A percentile compares a stretch with the other conserved stretches of the same genome.
Evolutionary conservation across 352 stramenopile genomes (phyloP).

Genomic region (Albugo candida): DNA sequence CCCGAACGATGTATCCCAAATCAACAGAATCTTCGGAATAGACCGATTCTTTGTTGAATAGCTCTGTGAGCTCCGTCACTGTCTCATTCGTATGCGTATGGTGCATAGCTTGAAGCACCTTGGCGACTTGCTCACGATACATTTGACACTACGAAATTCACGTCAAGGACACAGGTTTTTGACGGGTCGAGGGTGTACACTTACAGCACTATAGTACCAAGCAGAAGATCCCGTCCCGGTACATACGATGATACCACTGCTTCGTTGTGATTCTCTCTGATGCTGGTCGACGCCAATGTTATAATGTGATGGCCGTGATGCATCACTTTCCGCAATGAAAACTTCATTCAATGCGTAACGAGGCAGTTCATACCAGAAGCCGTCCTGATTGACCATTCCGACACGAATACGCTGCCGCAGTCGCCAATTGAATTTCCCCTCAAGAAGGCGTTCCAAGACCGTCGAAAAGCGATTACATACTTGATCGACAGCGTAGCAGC

Average conservation of each 20-base stretch:
- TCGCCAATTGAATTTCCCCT: slow-evolving; percentile 60
- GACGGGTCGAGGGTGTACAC: slow-evolving; percentile 8
- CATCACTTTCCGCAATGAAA: slow-evolving; percentile 76
- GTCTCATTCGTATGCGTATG: slow-evolving; percentile 79
- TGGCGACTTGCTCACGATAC: slow-evolving; percentile 70
- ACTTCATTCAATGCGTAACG: slow-evolving; percentile 78
- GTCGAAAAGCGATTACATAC: slow-evolving; percentile 49
- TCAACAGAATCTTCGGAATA: slow-evolving; percentile 67
- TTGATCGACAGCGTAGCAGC: slow-evolving; percentile 71
- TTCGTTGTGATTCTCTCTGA: slow-evolving; percentile 72
- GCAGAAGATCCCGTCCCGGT: slow-evolving; percentile 75
- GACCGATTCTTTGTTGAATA: slow-evolving; percentile 73
- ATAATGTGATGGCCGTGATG: slow-evolving; percentile 70
- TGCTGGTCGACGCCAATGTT: slow-evolving; percentile 79
- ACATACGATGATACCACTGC: slow-evolving; percentile 75
- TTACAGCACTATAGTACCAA: slow-evolving; percentile 74
- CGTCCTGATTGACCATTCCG: slow-evolving; percentile 78
- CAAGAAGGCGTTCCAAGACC: slow-evolving; percentile 41
- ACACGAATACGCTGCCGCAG: slow-evolving; percentile 69
- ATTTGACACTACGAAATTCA: slow-evolving; percentile 39
- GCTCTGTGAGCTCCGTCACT: slow-evolving; percentile 71
- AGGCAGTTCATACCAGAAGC: slow-evolving; percentile 71
- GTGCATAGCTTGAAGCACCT: slow-evolving; percentile 61
- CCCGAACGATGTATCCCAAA: slow-evolving; percentile 72
- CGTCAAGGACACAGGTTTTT: neutral